phyloP scores from a whole-genome alignment of 352 stramenopile genomes.

The Globisporangium yorkense region DNA sequence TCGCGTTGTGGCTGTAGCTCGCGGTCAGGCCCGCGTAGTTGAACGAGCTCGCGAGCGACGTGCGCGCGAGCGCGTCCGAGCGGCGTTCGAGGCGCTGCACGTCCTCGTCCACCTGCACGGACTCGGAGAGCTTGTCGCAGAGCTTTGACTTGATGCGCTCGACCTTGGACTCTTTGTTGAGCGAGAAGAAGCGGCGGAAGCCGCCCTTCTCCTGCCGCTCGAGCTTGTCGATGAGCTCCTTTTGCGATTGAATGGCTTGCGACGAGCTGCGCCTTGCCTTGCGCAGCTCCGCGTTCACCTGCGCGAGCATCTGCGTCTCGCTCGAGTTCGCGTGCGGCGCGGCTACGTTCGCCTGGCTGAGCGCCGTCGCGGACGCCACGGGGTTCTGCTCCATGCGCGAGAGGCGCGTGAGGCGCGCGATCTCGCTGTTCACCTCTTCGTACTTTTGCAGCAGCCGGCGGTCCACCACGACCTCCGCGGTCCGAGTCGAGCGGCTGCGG shows the following conservation, averaged over 20 bases:
- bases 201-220: slow-evolving; percentile 62
- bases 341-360: not conserved
- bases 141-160: slow-evolving; percentile 67
- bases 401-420: slow-evolving; percentile 57
- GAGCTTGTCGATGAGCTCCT: slow-evolving; percentile 79
- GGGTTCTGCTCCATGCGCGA: slow-evolving; percentile 40
- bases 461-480: slow-evolving; percentile 35
- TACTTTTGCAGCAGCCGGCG: slow-evolving; percentile 65
- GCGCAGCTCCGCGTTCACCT: slow-evolving; percentile 44
- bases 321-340: slow-evolving; percentile 6
- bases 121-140: slow-evolving; percentile 67
- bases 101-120: slow-evolving; percentile 58
- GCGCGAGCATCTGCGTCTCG: slow-evolving; percentile 15
- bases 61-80: slow-evolving; percentile 54
- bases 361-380: not conserved
- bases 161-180: slow-evolving; percentile 69
- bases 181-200: slow-evolving; percentile 57
- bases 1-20: slow-evolving; percentile 13
- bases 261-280: slow-evolving; percentile 59
- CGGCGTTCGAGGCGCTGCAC: slow-evolving; percentile 58
- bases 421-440: slow-evolving; percentile 72
- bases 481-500: slow-evolving; percentile 3
- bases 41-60: slow-evolving; percentile 28
- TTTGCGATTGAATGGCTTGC: slow-evolving; percentile 76
- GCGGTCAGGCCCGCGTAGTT: slow-evolving; percentile 5